Conservation (phyloP, 2,329 filamentous ascomycete genomes). For the Didymella lethalis region DNA sequence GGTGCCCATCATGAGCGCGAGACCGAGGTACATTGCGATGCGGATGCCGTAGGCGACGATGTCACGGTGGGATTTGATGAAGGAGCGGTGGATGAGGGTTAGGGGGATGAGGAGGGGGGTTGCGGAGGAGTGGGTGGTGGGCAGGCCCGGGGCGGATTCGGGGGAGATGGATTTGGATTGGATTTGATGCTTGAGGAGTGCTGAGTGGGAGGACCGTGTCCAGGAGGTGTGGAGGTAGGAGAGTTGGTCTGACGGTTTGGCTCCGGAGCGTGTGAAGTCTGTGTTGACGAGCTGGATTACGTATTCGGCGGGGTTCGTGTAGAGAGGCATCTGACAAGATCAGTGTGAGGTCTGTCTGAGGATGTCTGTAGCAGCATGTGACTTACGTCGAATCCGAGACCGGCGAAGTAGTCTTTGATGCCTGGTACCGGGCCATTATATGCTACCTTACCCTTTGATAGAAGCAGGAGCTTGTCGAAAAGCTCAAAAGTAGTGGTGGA, state of each 20-base stretch:
- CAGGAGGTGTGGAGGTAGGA: slow-evolving; percentile 64
- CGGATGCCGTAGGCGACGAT: slow-evolving; percentile 84
- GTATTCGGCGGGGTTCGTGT: slow-evolving; percentile 82
- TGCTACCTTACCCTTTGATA: slow-evolving; percentile 74
- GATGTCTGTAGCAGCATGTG: too few relatives aligned
- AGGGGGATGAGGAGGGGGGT: slow-evolving; percentile 61
- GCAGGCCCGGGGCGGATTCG: not conserved
- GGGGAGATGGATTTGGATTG: slow-evolving; percentile 16
- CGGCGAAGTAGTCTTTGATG: slow-evolving; percentile 69
- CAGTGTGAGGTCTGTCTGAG: not conserved
- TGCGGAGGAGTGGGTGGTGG: slow-evolving; percentile 42
- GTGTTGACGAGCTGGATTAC: slow-evolving; percentile 80
- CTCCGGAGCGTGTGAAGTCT: slow-evolving; percentile 69
- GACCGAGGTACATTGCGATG: slow-evolving; percentile 79
- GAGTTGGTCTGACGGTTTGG: slow-evolving; percentile 59
- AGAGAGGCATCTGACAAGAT: slow-evolving; percentile 64
- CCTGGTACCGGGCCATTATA: slow-evolving; percentile 73
- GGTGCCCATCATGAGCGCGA: slow-evolving; percentile 88
- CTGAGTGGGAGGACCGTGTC: slow-evolving; percentile 58
- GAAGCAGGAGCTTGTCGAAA: slow-evolving; percentile 79
- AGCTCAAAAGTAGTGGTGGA: slow-evolving; percentile 80
- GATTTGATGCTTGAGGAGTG: slow-evolving; percentile 35
- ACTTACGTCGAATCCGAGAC: slow-evolving; percentile 58
- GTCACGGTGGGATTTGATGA: slow-evolving; percentile 85
- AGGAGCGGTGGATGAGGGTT: slow-evolving; percentile 77